Evolutionary conservation across 192 early-diverging fungal species (phyloP).

Genomic region (Coemansia sp.): DNA sequence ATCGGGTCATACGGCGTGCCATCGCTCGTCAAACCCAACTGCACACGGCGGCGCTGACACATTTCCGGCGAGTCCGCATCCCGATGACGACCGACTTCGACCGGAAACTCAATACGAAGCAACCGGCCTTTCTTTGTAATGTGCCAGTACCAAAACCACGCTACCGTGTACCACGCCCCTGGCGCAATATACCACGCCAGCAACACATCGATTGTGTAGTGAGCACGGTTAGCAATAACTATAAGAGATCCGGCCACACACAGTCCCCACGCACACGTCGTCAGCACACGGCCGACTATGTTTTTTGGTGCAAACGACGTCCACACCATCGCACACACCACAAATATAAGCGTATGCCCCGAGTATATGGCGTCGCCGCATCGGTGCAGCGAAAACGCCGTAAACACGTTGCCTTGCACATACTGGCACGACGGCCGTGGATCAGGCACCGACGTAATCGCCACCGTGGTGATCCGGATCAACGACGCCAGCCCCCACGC

Average conservation of each 20-base stretch:
- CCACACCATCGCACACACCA: conserved; percentile 62
- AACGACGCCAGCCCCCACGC: conserved; percentile 59
- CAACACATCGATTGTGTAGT: conserved; percentile 65
- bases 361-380: conserved; percentile 70
- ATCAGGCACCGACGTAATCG: conserved; percentile 67
- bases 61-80: conserved; percentile 32
- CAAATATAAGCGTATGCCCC: conserved; percentile 66
- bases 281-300: conserved; percentile 42
- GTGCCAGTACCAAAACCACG: conserved; percentile 58
- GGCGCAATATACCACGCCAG: conserved; percentile 61
- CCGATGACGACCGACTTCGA: conserved; percentile 47
- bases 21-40: conserved; percentile 39
- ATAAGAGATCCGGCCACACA: conserved; percentile 60
- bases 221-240: conserved; percentile 64
- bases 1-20: conserved; percentile 53
- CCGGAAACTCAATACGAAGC: conserved; percentile 53
- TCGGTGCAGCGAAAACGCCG: conserved; percentile 58
- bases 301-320: conserved; percentile 57
- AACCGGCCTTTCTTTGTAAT: conserved; percentile 49
- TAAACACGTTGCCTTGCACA: conserved; percentile 58
- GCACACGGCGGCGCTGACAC: conserved; percentile 37
- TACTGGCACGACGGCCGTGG: conserved; percentile 61
- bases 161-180: conserved; percentile 56
- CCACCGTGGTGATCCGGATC: conserved; percentile 62
- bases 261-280: conserved; percentile 50